These are phyloP conservation scores for Pouteria glomerata DNA, from an alignment of 148 eudicot genomes.

Conservation along the genomic window DNA sequence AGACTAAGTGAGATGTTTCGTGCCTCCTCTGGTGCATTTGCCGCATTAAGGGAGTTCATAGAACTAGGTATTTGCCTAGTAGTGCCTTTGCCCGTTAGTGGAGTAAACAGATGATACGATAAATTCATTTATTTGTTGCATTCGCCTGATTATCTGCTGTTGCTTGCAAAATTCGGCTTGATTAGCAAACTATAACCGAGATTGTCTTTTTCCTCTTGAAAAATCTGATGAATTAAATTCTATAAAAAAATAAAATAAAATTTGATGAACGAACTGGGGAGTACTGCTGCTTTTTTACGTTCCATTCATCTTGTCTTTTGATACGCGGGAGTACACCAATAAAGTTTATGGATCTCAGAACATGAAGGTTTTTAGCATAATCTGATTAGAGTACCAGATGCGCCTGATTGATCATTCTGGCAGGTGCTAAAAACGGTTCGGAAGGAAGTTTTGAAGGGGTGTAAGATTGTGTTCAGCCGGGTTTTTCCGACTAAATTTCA, in stretches of 20 bases:
- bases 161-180: background rate
- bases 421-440: slow-evolving; percentile 58
- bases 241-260: too few species aligned
- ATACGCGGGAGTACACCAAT: background rate
- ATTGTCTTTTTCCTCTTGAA: too few species aligned
- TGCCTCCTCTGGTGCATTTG: background rate
- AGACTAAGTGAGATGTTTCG: background rate
- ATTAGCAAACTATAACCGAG: background rate
- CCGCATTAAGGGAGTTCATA: background rate
- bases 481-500: slow-evolving; percentile 44
- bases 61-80: background rate
- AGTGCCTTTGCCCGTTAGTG: background rate
- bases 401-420: background rate
- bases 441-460: slow-evolving; percentile 55
- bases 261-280: background rate
- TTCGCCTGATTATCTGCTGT: too few species aligned
- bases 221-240: too few species aligned
- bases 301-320: background rate
- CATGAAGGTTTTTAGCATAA: background rate
- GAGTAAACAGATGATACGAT: too few species aligned
- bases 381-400: background rate
- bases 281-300: background rate
- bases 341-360: background rate
- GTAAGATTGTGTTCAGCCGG: slow-evolving; percentile 65
- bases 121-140: too few species aligned